Base-by-base conservation (phyloP, 495 filamentous ascomycete species). In the Aspergillus avenaceus region DNA sequence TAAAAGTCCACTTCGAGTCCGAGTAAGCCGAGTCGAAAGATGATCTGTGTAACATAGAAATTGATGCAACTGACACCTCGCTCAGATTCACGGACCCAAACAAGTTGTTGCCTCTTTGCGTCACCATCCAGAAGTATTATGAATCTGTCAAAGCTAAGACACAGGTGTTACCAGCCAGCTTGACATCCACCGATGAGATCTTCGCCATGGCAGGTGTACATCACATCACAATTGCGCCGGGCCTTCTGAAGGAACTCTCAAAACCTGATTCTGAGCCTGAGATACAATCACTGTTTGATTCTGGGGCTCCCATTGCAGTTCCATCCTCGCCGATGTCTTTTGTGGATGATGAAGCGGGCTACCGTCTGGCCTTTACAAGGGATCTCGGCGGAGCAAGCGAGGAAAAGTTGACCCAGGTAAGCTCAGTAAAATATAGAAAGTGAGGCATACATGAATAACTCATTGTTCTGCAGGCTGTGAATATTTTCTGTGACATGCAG, bases 401-500 rank as follows among this genome's bases (percentile, higher is more conserved):
- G 61, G 61, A 57, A 16, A 84, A 81, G 62, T 53, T 79, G 53
- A 76, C 61, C 12, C 71, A 83, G 61, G 70, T 73, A 66, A 45
- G 66, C 55, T 18, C 11, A 7, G 14, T 47, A 5, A 26, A 16
- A 1, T 19, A 8, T 21, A 2, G 3, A 34, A 21, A 1, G 18
- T 21, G 14, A 9, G 31, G 29, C 5, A 13, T 49, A 14, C 8
- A 36, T 16, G 23, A 18, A 18, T 22, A 1, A 22, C 23, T 29
- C 32, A 42, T 41, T 52, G 25, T 46, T 34, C 23, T 54, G 7
- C 49, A 69, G 73, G 81, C 82, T 13, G 67, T 87, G 34, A 78
- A 81, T 54, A 80, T 82, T 25, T 84, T 86, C 61, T 76, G 73
- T 16, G 74, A 81, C 14, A 78, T 79, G 68, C 82, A 86, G 55